These are phyloP conservation scores for Pythium vanterpoolii DNA, from an alignment of 352 stramenopile species.

Conservation along the genomic window DNA sequence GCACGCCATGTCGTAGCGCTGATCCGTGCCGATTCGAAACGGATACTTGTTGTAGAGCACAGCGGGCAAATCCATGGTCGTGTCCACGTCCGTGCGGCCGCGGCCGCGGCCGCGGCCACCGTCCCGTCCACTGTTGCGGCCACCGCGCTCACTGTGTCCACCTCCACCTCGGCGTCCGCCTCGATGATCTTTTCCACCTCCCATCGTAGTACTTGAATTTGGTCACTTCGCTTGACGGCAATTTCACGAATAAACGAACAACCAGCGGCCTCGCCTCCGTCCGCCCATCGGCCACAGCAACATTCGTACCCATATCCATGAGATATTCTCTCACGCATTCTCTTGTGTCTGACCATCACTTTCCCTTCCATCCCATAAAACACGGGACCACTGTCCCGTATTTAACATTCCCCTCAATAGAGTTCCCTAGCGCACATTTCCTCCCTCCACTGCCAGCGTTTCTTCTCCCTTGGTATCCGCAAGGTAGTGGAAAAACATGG, in stretches of 20 bases:
- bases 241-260: background rate
- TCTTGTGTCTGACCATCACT: too few species aligned
- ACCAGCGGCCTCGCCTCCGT: background rate
- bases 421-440: background rate
- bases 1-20: conserved; percentile 7
- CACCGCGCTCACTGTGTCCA: background rate
- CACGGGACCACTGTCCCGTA: background rate
- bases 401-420: background rate
- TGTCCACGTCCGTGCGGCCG: background rate
- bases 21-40: background rate
- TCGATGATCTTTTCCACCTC: background rate
- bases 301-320: too few species aligned
- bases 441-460: background rate
- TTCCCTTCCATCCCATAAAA: background rate
- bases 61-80: conserved; percentile 1
- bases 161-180: background rate
- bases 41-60: conserved; percentile 10
- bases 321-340: too few species aligned
- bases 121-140: background rate
- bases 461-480: background rate
- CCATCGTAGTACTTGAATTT: background rate
- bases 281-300: too few species aligned
- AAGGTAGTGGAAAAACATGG: background rate
- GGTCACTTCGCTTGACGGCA: background rate
- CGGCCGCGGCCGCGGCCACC: background rate